Conservation (phyloP, 139 green algal species). For the Micromonas pusilla region DNA sequence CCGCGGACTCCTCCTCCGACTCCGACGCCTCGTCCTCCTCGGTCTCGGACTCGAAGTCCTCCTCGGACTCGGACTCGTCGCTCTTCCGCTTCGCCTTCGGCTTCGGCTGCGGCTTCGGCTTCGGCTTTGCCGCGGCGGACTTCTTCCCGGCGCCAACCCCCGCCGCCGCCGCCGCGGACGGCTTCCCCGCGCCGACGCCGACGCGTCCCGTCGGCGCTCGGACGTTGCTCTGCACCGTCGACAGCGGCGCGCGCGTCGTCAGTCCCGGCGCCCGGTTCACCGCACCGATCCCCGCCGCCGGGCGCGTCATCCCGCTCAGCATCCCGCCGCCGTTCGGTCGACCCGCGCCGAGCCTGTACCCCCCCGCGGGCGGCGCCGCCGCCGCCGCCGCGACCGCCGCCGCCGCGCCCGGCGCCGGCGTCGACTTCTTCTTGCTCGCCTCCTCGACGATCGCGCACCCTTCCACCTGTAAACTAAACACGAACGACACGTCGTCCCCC, state of each 20-base stretch:
- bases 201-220: neutral
- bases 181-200: neutral
- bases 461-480: conserved; percentile 18
- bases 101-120: neutral
- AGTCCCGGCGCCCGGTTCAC: too few species aligned
- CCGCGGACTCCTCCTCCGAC: neutral
- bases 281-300: too few species aligned
- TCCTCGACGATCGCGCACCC: conserved; percentile 4
- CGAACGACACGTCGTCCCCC: conserved; percentile 33
- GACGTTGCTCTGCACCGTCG: too few species aligned
- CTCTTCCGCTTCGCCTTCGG: neutral
- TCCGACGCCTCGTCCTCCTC: neutral
- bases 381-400: neutral
- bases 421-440: neutral
- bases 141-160: neutral
- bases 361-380: neutral
- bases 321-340: neutral
- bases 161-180: too few species aligned
- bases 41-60: neutral
- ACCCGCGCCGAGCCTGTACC: neutral
- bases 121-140: neutral
- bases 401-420: neutral
- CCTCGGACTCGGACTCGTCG: neutral
- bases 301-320: too few species aligned
- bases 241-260: too few species aligned